phyloP scores from a whole-genome alignment of 1,284 basidiomycete genomes.

The Rhodotorula glutinis region DNA sequence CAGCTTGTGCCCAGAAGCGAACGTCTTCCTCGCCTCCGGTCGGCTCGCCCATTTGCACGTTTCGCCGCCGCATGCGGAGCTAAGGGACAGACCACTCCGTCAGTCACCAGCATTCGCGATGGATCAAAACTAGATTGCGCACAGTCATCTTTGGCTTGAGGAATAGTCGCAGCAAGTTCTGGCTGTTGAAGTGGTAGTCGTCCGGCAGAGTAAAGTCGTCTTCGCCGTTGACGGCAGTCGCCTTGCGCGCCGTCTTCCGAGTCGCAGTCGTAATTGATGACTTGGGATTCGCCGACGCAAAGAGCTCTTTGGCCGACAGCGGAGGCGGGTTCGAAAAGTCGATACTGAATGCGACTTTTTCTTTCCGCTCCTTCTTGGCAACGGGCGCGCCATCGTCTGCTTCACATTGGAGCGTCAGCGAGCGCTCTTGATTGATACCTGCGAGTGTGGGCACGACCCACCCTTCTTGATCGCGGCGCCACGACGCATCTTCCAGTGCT shows the following conservation, averaged over 20 bases:
- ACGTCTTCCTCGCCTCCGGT: constrained; percentile 74
- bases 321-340: constrained; percentile 67
- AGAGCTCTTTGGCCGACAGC: constrained; percentile 69
- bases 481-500: constrained; percentile 84
- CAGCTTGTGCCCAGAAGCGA: constrained; percentile 91
- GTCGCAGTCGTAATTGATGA: constrained; percentile 25
- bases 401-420: no score
- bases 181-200: constrained; percentile 94
- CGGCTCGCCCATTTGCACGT: constrained; percentile 45
- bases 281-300: constrained; percentile 66
- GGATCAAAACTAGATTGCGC: constrained; percentile 24
- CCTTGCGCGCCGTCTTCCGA: constrained; percentile 38
- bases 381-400: neutral
- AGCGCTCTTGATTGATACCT: no score
- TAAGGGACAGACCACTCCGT: constrained; percentile 10
- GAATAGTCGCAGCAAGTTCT: constrained; percentile 85
- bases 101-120: neutral
- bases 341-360: constrained; percentile 83
- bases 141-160: constrained; percentile 93
- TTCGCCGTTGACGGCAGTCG: constrained; percentile 53
- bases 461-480: constrained; percentile 21
- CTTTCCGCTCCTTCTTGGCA: constrained; percentile 44
- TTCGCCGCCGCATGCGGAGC: constrained; percentile 46
- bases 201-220: constrained; percentile 83
- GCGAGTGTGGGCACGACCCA: neutral